phyloP scores from a whole-genome alignment of 1,284 basidiomycete species.

The Leccinum ponderosum region DNA sequence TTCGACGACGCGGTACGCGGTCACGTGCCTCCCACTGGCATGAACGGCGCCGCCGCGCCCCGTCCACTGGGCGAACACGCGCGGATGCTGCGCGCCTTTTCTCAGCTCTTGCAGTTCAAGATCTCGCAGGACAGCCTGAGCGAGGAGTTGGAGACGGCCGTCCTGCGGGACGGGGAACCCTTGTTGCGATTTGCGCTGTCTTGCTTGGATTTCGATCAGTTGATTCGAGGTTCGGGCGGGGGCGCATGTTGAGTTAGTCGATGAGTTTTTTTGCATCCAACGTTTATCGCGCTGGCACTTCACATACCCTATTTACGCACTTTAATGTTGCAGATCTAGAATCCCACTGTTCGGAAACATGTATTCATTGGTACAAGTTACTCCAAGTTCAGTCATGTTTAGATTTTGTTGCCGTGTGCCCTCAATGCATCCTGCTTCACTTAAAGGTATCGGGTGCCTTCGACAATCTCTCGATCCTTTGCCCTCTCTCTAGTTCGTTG shows the following conservation, averaged over 20 bases:
- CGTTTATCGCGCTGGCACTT: background rate
- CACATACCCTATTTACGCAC: conserved; percentile 1
- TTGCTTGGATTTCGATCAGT: conserved; percentile 25
- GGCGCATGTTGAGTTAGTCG: background rate
- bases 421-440: conserved; percentile 26
- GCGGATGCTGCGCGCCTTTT: conserved; percentile 17
- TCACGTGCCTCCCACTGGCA: background rate
- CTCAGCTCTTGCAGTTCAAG: conserved; percentile 14
- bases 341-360: background rate
- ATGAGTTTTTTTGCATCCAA: conserved; percentile 2
- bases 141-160: conserved; percentile 20
- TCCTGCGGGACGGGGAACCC: conserved; percentile 25
- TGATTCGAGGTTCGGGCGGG: conserved; percentile 13
- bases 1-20: conserved; percentile 20
- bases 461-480: conserved; percentile 63
- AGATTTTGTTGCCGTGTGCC: conserved; percentile 50
- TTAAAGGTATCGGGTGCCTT: conserved; percentile 48
- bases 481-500: conserved; percentile 58
- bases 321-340: conserved; percentile 1
- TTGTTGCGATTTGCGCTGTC: conserved; percentile 20
- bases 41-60: background rate
- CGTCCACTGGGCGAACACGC: conserved; percentile 9
- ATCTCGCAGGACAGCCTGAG: conserved; percentile 10
- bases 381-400: conserved; percentile 4
- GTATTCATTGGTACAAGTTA: conserved; percentile 11